Base-by-base conservation (phyloP, 305 asterid genomes). In the Fraxinus latifolia region DNA sequence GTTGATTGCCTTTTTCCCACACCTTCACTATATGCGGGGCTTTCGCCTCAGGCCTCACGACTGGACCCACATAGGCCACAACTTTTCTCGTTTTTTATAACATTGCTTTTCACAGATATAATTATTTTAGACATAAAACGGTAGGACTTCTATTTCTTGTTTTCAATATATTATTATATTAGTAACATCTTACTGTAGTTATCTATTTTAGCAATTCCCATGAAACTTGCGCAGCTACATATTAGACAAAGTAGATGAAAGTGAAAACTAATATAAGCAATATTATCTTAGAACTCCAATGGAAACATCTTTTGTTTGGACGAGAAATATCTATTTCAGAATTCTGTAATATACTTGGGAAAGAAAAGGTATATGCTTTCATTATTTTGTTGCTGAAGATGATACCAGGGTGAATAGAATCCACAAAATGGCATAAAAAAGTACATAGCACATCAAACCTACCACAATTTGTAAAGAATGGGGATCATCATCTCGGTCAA, bases 401-500 rank as follows among this genome's bases (percentile, higher is more conserved):
- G 21, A 29, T 27, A 70, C 42, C 21, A 12, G 19, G 39, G 9
- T 70, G 32, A 70, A 70, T 15, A 31, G 42, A 70, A 70, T 70
- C 19, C 75, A 70, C 5, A 62, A 62, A 21, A 70, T 70, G 75
- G 39, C 75, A 70, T 70, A 70, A 70, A 31, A 29, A 25, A 3
- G 75, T 70, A 70, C 21, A 31, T 5, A 12, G 71, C 37, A 75
- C 70, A 81, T 5, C 58, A 78, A 74, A 79, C 95, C 47, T 92
- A 96, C 99, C 96, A 92, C 99, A 78, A 96, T 91, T 80, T 93
- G 94, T 85, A 96, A 85, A 84, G 98, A 96, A 84, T 96, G 91
- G 37, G 98, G 97, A 91, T 94, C 98, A 86, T 96, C 98, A 86
- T 96, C 99, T 37, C 98, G 93, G 85, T 96, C 99, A 80, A 87